These are phyloP conservation scores for Capsicum baccatum DNA, from an alignment of 257 asterid species.

Conservation along the genomic window DNA sequence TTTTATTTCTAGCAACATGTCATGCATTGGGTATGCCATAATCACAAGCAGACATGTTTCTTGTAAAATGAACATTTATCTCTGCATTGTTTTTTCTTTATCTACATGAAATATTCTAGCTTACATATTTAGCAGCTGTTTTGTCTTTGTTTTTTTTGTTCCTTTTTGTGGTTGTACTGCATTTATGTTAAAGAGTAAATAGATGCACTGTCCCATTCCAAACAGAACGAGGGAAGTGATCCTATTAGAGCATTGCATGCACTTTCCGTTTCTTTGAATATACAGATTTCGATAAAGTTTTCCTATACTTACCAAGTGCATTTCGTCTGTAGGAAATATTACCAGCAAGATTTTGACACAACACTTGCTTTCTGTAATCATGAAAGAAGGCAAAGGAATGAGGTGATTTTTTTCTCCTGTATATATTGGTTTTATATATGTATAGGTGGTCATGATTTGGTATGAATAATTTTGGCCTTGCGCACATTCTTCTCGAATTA, in stretches of 20 bases:
- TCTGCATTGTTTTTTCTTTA: neutral
- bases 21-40: neutral
- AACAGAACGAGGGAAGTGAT: neutral
- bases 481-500: neutral
- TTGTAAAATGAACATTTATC: neutral
- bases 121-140: neutral
- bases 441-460: neutral
- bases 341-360: constrained; percentile 88
- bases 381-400: constrained; percentile 84
- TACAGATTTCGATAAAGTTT: neutral
- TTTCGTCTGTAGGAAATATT: constrained; percentile 63
- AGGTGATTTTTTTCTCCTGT: constrained; percentile 53
- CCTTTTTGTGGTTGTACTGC: neutral
- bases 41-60: neutral
- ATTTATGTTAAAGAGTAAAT: constrained; percentile 20
- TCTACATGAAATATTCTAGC: neutral
- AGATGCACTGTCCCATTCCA: neutral
- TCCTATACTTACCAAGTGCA: constrained; percentile 9
- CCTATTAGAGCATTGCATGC: constrained; percentile 6
- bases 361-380: constrained; percentile 86
- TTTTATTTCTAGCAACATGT: neutral
- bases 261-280: neutral
- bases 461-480: neutral
- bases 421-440: neutral
- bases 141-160: neutral